Percentiles rank a stretch among this genome's conserved stretches.
These are phyloP conservation scores for Eudorina sp. DNA, from an alignment of 139 green algal genomes.

Conservation along the genomic window DNA sequence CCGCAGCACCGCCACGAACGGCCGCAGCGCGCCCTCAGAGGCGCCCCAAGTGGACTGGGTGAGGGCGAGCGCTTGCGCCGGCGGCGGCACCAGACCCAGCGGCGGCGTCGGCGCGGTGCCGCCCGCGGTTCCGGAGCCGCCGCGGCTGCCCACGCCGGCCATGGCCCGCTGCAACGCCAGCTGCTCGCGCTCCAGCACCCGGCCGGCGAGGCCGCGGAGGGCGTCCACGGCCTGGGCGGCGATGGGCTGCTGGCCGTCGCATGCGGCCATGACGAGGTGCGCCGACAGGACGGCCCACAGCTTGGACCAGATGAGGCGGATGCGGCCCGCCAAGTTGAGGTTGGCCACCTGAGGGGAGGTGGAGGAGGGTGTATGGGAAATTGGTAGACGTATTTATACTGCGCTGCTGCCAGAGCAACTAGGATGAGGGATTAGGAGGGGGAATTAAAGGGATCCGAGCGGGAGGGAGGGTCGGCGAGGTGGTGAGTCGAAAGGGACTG, in stretches of 20 bases:
- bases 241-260: conserved; percentile 76
- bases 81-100: background rate
- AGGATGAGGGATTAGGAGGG: no score
- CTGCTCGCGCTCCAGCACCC: conserved; percentile 31
- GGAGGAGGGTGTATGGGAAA: no score
- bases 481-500: no score
- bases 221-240: conserved; percentile 83
- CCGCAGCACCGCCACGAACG: conserved; percentile 91
- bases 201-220: conserved; percentile 74
- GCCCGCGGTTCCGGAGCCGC: background rate
- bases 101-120: background rate
- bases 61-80: background rate
- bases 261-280: conserved; percentile 88
- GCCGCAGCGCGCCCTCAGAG: conserved; percentile 89
- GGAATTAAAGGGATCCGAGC: no score
- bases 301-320: conserved; percentile 90
- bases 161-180: background rate
- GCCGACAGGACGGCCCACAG: conserved; percentile 87
- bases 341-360: conserved; percentile 57
- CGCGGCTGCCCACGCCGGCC: background rate
- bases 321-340: conserved; percentile 85
- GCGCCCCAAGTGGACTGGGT: conserved; percentile 29
- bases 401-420: background rate
- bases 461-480: no score
- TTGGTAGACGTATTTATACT: no score